Conservation (phyloP, 257 asterid genomes). For the Fraxinus excelsior region DNA sequence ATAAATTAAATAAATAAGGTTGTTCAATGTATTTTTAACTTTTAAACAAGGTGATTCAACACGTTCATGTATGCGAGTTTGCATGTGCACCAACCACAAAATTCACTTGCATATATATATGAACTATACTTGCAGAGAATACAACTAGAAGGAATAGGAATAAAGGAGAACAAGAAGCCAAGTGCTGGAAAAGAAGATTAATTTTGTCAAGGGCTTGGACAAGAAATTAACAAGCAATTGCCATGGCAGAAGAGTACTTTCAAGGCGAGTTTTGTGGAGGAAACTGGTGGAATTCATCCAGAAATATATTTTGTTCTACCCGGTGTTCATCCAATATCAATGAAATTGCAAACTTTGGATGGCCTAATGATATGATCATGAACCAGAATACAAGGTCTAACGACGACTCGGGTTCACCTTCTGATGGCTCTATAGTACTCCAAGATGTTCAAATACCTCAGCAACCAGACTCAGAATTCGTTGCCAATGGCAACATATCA, state of each 20-base stretch:
- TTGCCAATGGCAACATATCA: not conserved
- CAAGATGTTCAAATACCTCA: constrained; percentile 32
- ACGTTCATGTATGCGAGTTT: not conserved
- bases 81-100: constrained; percentile 18
- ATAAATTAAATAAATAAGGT: too few relatives aligned
- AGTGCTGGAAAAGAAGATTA: not conserved
- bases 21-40: too few relatives aligned
- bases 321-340: constrained; percentile 51
- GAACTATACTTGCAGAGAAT: constrained; percentile 21
- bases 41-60: not conserved
- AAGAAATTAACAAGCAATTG: not conserved
- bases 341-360: constrained; percentile 41
- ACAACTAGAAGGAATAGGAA: not conserved
- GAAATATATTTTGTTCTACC: constrained; percentile 51
- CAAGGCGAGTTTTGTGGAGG: constrained; percentile 74
- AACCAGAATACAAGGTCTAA: constrained; percentile 41
- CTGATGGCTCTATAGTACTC: constrained; percentile 40
- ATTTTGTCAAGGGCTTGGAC: not conserved
- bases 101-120: constrained; percentile 33
- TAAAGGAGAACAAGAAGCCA: constrained; percentile 1
- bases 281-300: constrained; percentile 66
- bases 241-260: constrained; percentile 69
- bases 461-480: constrained; percentile 1
- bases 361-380: constrained; percentile 35
- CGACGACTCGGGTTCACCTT: constrained; percentile 43